Evolutionary conservation across 2,329 filamentous ascomycete genomes (phyloP).

Genomic region (Stenocarpella maydis): DNA sequence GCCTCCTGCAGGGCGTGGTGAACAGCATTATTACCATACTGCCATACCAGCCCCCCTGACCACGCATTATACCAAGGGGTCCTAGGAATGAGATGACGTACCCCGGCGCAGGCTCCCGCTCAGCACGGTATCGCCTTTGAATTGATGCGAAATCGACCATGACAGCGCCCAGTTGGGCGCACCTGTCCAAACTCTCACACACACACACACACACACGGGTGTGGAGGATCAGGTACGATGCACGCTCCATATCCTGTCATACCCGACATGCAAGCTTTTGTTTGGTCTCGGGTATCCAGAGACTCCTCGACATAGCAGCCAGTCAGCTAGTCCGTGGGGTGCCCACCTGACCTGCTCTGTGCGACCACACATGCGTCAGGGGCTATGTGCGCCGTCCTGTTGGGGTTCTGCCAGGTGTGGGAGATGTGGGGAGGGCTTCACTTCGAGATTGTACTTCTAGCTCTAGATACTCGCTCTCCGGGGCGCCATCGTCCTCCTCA

Average conservation of each 20-base stretch:
- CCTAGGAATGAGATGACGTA: constrained; percentile 20
- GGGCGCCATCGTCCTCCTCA: constrained; percentile 82
- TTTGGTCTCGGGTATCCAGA: constrained; percentile 22
- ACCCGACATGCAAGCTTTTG: constrained; percentile 14
- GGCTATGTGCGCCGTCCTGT: neutral
- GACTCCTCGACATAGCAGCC: neutral
- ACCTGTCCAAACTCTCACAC: constrained; percentile 1
- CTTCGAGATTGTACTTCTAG: neutral
- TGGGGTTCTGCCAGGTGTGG: too few relatives aligned
- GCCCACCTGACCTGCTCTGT: constrained; percentile 29
- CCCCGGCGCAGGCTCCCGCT: neutral
- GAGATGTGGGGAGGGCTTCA: neutral
- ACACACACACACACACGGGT: neutral
- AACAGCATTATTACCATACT: neutral
- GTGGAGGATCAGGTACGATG: constrained; percentile 21
- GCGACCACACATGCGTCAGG: constrained; percentile 28
- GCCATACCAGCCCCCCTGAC: constrained; percentile 8
- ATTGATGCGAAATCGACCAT: neutral
- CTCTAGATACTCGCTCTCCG: constrained; percentile 78
- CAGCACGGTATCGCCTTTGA: neutral
- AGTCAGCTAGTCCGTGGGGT: constrained; percentile 1
- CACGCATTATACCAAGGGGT: constrained; percentile 15
- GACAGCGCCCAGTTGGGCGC: neutral
- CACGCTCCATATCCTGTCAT: neutral
- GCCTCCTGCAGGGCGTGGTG: neutral